These are phyloP conservation scores for Mallotus repandus DNA, from an alignment of 441 rosid genomes.

Conservation along the genomic window DNA sequence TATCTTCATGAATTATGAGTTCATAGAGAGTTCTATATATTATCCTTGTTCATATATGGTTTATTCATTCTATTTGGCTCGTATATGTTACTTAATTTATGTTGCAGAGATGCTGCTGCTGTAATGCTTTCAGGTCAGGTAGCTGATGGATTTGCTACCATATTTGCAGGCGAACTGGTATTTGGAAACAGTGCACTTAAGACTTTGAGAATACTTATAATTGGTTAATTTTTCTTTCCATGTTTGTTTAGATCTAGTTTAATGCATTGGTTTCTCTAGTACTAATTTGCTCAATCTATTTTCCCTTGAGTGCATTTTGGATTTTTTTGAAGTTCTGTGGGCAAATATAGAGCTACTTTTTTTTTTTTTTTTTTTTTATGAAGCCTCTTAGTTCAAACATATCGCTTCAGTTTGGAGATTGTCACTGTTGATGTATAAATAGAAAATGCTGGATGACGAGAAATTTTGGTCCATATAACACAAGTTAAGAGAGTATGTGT, in stretches of 20 bases:
- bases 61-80: not conserved
- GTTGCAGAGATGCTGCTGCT: conserved; percentile 75
- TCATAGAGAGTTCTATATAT: not conserved
- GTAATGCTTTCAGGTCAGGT: conserved; percentile 96
- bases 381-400: not conserved
- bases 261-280: not conserved
- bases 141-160: conserved; percentile 87
- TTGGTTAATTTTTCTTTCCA: not conserved
- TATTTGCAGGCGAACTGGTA: conserved; percentile 92
- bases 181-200: not conserved
- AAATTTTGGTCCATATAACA: not conserved
- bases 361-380: not conserved
- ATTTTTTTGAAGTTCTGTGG: not conserved
- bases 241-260: not conserved
- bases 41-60: not conserved
- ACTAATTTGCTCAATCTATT: not conserved
- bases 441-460: not conserved
- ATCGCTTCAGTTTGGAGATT: not conserved
- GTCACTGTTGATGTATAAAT: not conserved
- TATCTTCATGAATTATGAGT: not conserved
- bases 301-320: not conserved
- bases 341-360: not conserved
- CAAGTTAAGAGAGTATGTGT: not conserved
- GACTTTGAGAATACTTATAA: not conserved
- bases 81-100: not conserved